Evolutionary conservation across 441 rosid genomes (phyloP), one percentile per base, ranked within the genome.

Genomic region (Mallotus japonicus): DNA sequence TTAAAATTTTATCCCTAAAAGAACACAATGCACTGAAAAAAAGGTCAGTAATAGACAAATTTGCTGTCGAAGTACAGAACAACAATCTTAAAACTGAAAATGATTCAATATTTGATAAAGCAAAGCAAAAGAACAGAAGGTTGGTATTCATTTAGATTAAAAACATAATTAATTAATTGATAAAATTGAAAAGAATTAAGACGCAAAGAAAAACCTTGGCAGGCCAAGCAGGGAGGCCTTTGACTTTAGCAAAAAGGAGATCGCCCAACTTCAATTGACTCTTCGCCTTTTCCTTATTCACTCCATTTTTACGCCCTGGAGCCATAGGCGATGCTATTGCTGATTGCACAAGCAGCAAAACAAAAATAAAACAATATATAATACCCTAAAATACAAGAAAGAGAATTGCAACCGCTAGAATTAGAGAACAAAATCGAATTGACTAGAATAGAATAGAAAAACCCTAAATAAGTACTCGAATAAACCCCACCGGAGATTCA

Each of bases 201-300:
- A 54, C 0, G 13, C 4, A 24, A 51, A n/a, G 9, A 42, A 51
- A 46, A 16, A 96, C 99, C 97, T 90, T 89, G 67, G 99, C 99
- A 83, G 98, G 99, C 99, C 99, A 96, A 83, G 87, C 83, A 73
- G 98, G 99, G 82, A 87, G 89, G 20, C 99, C 99, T 88, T 96
- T 92, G 83, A 96, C 98, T 84, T 90, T 96, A 77, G 99, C 98
- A 50, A 93, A 95, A 67, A 96, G 97, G 64, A 92, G 98, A 96
- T 93, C 98, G 79, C 98, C 98, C 78, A 92, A 73, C 72, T 91
- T 83, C 85, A 96, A 85, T 76, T 88, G 86, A 69, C 81, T 85
- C 83, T 90, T 90, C 24, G 79, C 83, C 72, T 84, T 91, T 17
- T 80, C 81, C 79, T 91, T 94, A 82, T 79, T 92, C 73, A 82